Conservation (phyloP, 768 basidiomycete species). For the Pleurotus tuber-regium region DNA sequence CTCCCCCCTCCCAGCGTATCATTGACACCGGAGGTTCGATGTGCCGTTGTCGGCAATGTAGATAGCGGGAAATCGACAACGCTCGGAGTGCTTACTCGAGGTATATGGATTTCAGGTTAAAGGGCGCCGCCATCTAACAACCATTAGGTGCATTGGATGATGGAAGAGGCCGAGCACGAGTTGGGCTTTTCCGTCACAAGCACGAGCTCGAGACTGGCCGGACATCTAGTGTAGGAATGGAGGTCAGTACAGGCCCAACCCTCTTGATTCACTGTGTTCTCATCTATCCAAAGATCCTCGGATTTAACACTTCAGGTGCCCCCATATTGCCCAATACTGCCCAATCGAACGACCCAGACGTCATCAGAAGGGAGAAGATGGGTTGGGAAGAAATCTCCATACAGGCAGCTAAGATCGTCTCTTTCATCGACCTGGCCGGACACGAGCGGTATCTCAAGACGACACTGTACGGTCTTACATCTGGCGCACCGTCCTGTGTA, state of each 20-base stretch:
- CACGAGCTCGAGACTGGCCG: conserved; percentile 96
- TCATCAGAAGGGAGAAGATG: conserved; percentile 78
- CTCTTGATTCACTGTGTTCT: neutral
- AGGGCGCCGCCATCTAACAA: neutral
- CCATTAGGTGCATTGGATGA: conserved; percentile 72
- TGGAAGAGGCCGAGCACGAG: conserved; percentile 77
- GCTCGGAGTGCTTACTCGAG: conserved; percentile 92
- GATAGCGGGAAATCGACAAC: conserved; percentile 95
- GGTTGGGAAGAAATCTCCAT: conserved; percentile 95
- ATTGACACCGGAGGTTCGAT: conserved; percentile 86
- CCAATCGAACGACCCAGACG: conserved; percentile 56
- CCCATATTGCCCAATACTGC: conserved; percentile 74
- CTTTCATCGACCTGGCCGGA: conserved; percentile 95
- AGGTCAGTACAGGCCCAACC: no score
- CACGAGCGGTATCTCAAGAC: conserved; percentile 94
- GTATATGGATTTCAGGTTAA: conserved; percentile 31
- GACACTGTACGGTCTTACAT: conserved; percentile 92
- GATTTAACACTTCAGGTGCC: conserved; percentile 73
- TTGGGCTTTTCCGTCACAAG: conserved; percentile 92
- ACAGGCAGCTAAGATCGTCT: conserved; percentile 87
- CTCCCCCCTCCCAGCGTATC: conserved; percentile 76
- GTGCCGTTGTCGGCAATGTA: conserved; percentile 95
- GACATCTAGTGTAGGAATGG: conserved; percentile 96
- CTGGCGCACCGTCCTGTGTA: conserved; percentile 89
- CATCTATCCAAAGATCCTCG: conserved; percentile 64